Percentiles rank a stretch among this genome's conserved stretches.
Conservation (phyloP, 768 basidiomycete species). For the Hirschioporus abietinus region DNA sequence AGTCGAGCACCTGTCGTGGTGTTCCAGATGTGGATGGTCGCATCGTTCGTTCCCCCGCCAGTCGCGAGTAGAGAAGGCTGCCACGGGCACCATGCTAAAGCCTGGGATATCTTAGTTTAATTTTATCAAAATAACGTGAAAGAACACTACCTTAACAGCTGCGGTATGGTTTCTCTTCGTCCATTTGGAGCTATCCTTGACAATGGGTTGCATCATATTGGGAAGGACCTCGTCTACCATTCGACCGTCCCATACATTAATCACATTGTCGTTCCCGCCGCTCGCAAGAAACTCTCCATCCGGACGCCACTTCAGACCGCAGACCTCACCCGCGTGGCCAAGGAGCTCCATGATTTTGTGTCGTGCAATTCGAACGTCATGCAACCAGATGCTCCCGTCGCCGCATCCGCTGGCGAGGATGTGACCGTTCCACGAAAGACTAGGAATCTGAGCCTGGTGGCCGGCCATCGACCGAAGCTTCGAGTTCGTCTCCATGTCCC, state of each 20-base stretch:
- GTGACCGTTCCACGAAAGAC: conserved; percentile 84
- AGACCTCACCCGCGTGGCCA: conserved; percentile 91
- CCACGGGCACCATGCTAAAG: conserved; percentile 98
- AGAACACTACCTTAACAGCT: conserved; percentile 61
- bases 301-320: conserved; percentile 82
- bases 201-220: conserved; percentile 35
- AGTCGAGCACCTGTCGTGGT: conserved; percentile 87
- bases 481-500: conserved; percentile 78
- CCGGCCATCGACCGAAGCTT: conserved; percentile 90
- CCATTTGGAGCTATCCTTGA: conserved; percentile 70
- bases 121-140: conserved; percentile 2
- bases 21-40: conserved; percentile 87
- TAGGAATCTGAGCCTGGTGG: conserved; percentile 78
- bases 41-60: conserved; percentile 93
- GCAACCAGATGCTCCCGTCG: conserved; percentile 95
- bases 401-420: conserved; percentile 84
- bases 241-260: conserved; percentile 95
- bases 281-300: conserved; percentile 91
- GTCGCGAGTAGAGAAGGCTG: conserved; percentile 85
- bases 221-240: conserved; percentile 42
- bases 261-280: conserved; percentile 96
- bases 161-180: conserved; percentile 89
- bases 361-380: conserved; percentile 82
- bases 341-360: conserved; percentile 89
- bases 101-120: conserved; percentile 39